phyloP scores from a whole-genome alignment of 75 land plant species.

The Ceratopteris richardii region DNA sequence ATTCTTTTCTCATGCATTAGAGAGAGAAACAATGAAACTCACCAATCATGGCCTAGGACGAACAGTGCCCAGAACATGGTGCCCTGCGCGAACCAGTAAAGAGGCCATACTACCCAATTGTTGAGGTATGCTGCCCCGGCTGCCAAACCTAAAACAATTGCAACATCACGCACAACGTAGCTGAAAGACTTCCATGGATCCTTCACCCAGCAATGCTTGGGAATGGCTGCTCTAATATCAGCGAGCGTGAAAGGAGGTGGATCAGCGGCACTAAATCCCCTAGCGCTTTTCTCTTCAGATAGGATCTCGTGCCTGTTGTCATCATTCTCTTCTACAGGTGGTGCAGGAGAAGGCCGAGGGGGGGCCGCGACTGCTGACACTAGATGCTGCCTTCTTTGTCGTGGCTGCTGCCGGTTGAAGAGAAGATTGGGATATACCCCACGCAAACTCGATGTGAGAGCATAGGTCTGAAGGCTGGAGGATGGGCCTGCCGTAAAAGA shows the following conservation, averaged over 20 bases:
- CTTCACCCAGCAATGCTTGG: constrained; percentile 94
- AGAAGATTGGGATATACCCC: too few relatives aligned
- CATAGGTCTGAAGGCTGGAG: too few relatives aligned
- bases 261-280: too few relatives aligned
- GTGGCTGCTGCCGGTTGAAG: too few relatives aligned
- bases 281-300: too few relatives aligned
- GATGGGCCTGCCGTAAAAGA: too few relatives aligned
- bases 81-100: constrained; percentile 92
- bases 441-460: too few relatives aligned
- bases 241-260: constrained; percentile 72
- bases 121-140: constrained; percentile 57
- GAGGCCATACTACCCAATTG: constrained; percentile 75
- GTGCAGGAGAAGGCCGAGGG: too few relatives aligned
- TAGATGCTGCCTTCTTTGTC: too few relatives aligned
- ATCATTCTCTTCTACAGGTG: too few relatives aligned
- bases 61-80: constrained; percentile 99
- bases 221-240: constrained; percentile 80
- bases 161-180: constrained; percentile 78
- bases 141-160: constrained; percentile 54
- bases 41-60: constrained; percentile 97
- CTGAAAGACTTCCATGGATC: constrained; percentile 71
- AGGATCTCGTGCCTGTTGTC: too few relatives aligned
- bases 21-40: constrained; percentile 11
- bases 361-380: too few relatives aligned
- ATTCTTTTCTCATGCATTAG: background rate